Evolutionary conservation across 495 filamentous ascomycete species (phyloP), one percentile per base, ranked within the genome.

Genomic region (Penicillium bovifimosum): DNA sequence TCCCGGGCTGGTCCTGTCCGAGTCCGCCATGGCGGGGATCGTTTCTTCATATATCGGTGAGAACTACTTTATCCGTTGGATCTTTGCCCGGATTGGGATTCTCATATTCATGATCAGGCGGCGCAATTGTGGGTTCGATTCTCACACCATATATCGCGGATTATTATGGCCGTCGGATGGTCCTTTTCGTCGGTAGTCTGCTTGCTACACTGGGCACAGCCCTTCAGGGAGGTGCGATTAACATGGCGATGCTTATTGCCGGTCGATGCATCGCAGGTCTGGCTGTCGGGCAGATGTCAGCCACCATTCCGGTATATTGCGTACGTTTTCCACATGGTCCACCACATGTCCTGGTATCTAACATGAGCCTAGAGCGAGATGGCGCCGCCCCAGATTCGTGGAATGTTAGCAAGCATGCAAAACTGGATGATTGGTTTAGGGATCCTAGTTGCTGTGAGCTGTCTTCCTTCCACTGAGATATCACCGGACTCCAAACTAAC

Each of bases 231-330:
- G 76, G 76, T 9, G 73, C 77, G 0, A 61, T 70, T 5, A 75
- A 69, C 36, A 67, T 79, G 47, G 69, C 71, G 41, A 81, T 81
- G 77, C 57, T 81, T 5, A 77, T 80, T 49, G 70, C 71, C 39
- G 76, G 77, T n/a, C 73, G 78, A 36, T 69, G 76, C 20, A 65
- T 79, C 44, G 72, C 78, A 6, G 77, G 77, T 0, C 56, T 71
- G 16, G 76, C 77, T 2, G 70, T 80, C 28, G 78, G 78, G 2
- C 69, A 74, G 13, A 75, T 79, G 58, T 77, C 77, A 0, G 71
- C 76, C 0, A 71, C 71, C 14, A 70, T 78, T 32, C 78, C 78
- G 0, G 69, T 79, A n/a, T 79, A 72, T 43, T 71, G 69, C 42
- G 67, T 70, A 59, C n/a, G 63, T 61, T 1, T 1, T 8, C 29